Evolutionary conservation across 495 filamentous ascomycete genomes (phyloP), one percentile per base, ranked within the genome.

Genomic region (Aspergillus indologenus): DNA sequence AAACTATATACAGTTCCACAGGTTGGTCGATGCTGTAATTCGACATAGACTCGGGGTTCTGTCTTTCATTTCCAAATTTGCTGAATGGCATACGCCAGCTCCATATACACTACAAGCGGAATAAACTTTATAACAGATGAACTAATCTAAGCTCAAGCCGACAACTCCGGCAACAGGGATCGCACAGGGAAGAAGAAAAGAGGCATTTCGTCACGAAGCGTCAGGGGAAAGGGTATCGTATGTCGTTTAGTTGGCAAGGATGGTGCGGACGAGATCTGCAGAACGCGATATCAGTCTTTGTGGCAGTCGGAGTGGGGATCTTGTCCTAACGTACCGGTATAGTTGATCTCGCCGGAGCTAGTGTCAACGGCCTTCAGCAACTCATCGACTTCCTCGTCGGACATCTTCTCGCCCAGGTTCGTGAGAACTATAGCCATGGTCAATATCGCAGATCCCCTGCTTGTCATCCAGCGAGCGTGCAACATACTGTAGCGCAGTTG

Each of bases 391-490:
- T 98, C 94, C 46, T 96, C 93, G 66, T 98, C 92, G 62, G 90
- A 91, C 88, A 98, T 95, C 80, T 97, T 97, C 85, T 98, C 94
- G 61, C 94, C 94, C 57, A 98, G 79, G 67, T 96, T 96, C 51
- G 94, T 98, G 58, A 98, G 78, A 69, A 98, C 91, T 87, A 54
- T 17, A 23, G 0, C 14, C 14, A n/a, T 24, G n/a, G 45, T 56
- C 24, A 56, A 56, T 21, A 62, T 34, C 20, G n/a, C 14, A 47
- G 44, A 22, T 42, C 40, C 43, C n/a, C 0, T 15, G 17, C 18
- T n/a, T 31, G 20, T 20, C 12, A 19, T 61, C 22, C 56, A 14
- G 34, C 12, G 34, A 40, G 26, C 2, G 12, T 40, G 34, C n/a
- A 40, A 77, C 77, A 31, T 75, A 88, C 85, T 88, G 75, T 98